A percentile compares a stretch with the other conserved stretches of the same genome.
phyloP scores from a whole-genome alignment of 1,139 yeast genomes.

The Scheffersomyces lignicola region DNA sequence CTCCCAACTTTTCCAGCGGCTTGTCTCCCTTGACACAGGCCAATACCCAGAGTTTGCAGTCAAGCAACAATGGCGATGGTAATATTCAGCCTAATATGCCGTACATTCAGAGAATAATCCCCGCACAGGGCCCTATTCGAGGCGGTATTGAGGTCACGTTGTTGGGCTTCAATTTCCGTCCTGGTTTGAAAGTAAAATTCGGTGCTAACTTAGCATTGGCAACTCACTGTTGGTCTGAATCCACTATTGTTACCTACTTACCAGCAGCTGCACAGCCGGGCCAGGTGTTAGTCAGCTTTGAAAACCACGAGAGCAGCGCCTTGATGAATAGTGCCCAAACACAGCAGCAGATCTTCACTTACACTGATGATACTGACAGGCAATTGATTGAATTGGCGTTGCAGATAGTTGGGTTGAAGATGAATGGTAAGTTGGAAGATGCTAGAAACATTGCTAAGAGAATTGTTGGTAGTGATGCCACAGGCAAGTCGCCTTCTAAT shows the following conservation, averaged over 20 bases:
- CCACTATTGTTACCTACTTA: conserved; percentile 87
- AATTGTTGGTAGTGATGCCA: conserved; percentile 64
- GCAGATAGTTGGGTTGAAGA: conserved; percentile 90
- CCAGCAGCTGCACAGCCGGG: conserved; percentile 92
- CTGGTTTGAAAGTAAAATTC: conserved; percentile 79
- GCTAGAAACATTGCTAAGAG: conserved; percentile 88
- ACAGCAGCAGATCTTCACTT: conserved; percentile 70
- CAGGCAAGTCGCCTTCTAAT: conserved; percentile 12
- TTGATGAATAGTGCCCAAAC: conserved; percentile 34
- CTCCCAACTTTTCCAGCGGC: conserved; percentile 12
- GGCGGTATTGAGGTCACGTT: conserved; percentile 96
- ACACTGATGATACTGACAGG: conserved; percentile 88
- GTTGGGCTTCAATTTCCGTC: conserved; percentile 81
- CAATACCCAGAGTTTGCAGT: conserved; percentile 9
- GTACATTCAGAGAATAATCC: conserved; percentile 79
- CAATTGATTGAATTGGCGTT: conserved; percentile 89
- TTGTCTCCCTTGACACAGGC: conserved; percentile 17
- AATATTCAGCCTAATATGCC: conserved; percentile 38
- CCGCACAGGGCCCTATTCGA: conserved; percentile 90
- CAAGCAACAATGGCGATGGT: conserved; percentile 7
- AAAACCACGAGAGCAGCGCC: conserved; percentile 41
- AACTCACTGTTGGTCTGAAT: conserved; percentile 94
- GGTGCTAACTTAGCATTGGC: conserved; percentile 83
- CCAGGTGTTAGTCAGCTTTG: conserved; percentile 85
- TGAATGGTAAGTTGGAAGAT: conserved; percentile 92